Evolutionary conservation across 2,329 filamentous ascomycete species (phyloP), one percentile per base, ranked within the genome.

Genomic region (Fusarium sp.): DNA sequence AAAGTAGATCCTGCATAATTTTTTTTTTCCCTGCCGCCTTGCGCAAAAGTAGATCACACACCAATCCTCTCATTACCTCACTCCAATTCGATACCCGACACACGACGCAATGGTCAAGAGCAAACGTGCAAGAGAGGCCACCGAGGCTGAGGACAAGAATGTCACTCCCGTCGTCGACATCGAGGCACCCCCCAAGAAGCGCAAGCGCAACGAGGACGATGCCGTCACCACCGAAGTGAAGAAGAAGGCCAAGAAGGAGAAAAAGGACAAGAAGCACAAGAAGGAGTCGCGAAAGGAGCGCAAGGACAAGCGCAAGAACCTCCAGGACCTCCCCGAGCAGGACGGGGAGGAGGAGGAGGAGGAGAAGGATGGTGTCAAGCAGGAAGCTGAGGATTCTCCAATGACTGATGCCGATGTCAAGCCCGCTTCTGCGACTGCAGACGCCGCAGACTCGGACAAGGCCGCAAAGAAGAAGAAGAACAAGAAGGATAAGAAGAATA

Each of bases 291-390:
- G 83, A 45, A 82, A 83, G 66, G 83, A 84, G 60, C 83, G 83
- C 75, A 84, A 85, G 74, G 80, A 84, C 31, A 84, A 83, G 77
- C 80, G 81, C 62, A 82, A 83, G 75, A 73, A 84, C 54, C 73
- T 84, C 8, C 80, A 80, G 52, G 80, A 84, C 34, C 78, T 84
- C 11, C 83, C 82, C 1, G 81, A 81, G 35, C 78, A 79, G 42
- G 81, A 81, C 45, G 74, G 76, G 57, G 75, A 76, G 11, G 76
- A 47, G 14, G 42, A 74, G 60, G 71, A 47, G 14, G 42, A 74
- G 60, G 71, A 70, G 27, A 14, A 56, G 52, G 14, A 22, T 47
- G 42, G 34, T 24, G 42, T n/a, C 42, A 47, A 47, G 42, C 62
- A 62, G 63, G 69, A 64, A 54, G 70, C 74, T 35, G 72, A 78